Evolutionary conservation across 148 eudicot species (phyloP).

Genomic region (Cornus florida): DNA sequence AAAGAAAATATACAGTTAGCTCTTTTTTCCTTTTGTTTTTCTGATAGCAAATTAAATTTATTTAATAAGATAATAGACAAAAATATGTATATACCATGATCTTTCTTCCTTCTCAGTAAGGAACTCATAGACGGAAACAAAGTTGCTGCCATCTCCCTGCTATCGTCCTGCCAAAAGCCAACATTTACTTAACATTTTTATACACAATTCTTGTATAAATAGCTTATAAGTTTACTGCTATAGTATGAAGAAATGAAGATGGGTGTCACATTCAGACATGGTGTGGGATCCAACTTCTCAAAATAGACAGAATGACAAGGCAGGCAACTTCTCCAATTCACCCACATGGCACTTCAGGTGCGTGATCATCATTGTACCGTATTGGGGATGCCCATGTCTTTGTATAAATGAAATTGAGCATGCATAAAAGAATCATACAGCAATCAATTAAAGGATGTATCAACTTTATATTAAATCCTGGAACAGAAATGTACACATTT

Average conservation of each 20-base stretch:
- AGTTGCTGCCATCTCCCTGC: slow-evolving; percentile 76
- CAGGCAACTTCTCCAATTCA: neutral
- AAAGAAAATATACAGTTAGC: too few species aligned
- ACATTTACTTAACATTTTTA: neutral
- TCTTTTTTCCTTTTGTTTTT: neutral
- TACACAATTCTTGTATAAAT: neutral
- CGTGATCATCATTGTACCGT: neutral
- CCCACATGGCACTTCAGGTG: neutral
- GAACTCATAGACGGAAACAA: slow-evolving; percentile 70
- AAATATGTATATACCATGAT: slow-evolving; percentile 58
- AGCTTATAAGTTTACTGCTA: neutral
- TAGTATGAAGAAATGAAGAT: neutral
- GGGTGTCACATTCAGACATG: neutral
- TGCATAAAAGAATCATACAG: neutral
- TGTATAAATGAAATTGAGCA: neutral
- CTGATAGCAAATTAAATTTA: neutral
- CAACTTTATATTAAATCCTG: neutral
- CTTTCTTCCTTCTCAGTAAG: slow-evolving; percentile 82
- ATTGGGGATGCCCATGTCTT: neutral
- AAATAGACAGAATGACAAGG: neutral
- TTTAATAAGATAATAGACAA: neutral
- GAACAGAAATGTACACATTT: neutral
- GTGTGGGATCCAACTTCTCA: neutral
- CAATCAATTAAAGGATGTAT: neutral
- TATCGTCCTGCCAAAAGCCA: slow-evolving; percentile 65